A percentile compares a stretch with the other conserved stretches of the same genome.
Evolutionary conservation across 345 rosid genomes (phyloP).

Genomic region (Nephelium lappaceum): DNA sequence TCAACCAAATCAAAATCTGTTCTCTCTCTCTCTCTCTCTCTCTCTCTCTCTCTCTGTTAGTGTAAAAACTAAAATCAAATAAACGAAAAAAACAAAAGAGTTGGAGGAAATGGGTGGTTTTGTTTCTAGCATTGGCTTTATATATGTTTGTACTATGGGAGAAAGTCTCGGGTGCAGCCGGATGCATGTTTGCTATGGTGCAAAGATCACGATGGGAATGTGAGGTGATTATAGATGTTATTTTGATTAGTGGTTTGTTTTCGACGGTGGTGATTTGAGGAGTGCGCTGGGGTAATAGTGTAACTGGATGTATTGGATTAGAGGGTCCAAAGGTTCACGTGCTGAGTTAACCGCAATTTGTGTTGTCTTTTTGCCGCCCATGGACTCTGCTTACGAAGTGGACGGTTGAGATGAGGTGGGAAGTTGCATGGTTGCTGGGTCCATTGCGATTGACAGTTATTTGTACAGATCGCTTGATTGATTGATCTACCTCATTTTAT

Average conservation of each 20-base stretch:
- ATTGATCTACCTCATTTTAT: not conserved
- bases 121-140: not conserved
- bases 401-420: not conserved
- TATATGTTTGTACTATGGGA: too few relatives aligned
- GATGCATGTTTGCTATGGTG: too few relatives aligned
- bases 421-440: not conserved
- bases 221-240: not conserved
- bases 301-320: not conserved
- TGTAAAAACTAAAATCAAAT: not conserved
- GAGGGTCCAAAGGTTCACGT: not conserved
- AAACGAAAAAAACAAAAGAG: not conserved
- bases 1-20: too few relatives aligned
- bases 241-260: not conserved
- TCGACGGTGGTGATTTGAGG: not conserved
- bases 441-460: not conserved
- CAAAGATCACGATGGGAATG: not conserved
- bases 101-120: not conserved
- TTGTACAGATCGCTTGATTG: not conserved
- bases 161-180: too few relatives aligned
- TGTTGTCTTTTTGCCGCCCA: not conserved
- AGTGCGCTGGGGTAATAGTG: not conserved
- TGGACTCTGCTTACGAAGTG: not conserved
- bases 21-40: not conserved
- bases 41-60: not conserved
- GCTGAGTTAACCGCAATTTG: not conserved